Evolutionary conservation across 2,329 filamentous ascomycete species (phyloP).

Genomic region (Stachybotrys chartarum): DNA sequence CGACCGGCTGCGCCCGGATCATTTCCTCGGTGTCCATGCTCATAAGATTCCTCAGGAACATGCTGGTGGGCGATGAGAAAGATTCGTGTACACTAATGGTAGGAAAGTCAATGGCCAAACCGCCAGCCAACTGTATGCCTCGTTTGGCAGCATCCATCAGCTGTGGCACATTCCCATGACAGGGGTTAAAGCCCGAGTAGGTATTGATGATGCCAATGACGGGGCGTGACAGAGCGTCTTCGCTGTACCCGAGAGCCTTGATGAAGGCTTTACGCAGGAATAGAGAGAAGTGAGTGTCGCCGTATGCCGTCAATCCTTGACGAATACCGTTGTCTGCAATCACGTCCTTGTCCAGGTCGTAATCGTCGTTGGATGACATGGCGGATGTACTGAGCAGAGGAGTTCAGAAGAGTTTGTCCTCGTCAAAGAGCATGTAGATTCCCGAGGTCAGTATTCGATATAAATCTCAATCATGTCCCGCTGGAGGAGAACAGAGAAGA

Average conservation of each 20-base stretch:
- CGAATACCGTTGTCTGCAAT: constrained; percentile 46
- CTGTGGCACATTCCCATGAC: constrained; percentile 65
- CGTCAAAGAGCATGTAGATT: too few relatives aligned
- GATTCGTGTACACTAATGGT: constrained; percentile 66
- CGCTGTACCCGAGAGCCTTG: constrained; percentile 67
- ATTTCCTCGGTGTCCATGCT: constrained; percentile 77
- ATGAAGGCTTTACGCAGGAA: constrained; percentile 73
- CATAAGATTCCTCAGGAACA: constrained; percentile 70
- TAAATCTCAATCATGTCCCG: too few relatives aligned
- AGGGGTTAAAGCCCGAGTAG: constrained; percentile 66
- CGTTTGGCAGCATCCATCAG: constrained; percentile 64
- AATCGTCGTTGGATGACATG: constrained; percentile 38
- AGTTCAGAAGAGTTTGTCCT: too few relatives aligned
- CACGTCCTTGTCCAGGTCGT: constrained; percentile 51
- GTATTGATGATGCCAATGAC: constrained; percentile 73
- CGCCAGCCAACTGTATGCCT: constrained; percentile 60
- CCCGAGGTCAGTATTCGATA: too few relatives aligned
- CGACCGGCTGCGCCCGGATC: constrained; percentile 64
- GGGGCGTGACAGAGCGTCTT: constrained; percentile 61
- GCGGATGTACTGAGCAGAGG: too few relatives aligned
- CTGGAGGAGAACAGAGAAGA: too few relatives aligned
- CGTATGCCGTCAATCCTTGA: constrained; percentile 60
- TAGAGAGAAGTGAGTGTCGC: constrained; percentile 67
- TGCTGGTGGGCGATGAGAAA: constrained; percentile 64
- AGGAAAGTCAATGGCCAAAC: constrained; percentile 64